Evolutionary conservation across 192 early-diverging fungal genomes (phyloP), one percentile per base, ranked within the genome.

Genomic region (Paraglomus brasilianum): DNA sequence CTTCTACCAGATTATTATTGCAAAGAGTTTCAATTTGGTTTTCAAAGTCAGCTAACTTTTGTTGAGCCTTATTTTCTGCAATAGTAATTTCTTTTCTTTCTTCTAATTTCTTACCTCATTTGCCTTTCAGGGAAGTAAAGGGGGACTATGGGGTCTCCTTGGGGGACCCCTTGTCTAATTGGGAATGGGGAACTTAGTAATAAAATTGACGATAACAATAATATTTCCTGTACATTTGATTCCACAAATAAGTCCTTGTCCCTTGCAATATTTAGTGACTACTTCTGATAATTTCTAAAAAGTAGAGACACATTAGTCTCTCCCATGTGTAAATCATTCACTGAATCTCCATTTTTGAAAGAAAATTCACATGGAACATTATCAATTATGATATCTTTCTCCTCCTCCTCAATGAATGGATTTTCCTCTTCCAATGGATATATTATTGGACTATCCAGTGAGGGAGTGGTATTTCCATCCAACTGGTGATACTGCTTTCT

Each of bases 401-500:
- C 39, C 30, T 30, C n/a, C n/a, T n/a, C 30, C 30, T 30, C 30
- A 30, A 30, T 30, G 30, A 30, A 30, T 30, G 30, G 30, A 30
- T 30, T 60, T 60, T 58, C 36, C 30, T 40, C 30, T 11, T 30
- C 24, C 8, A n/a, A 58, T 58, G 22, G 24, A 58, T 58, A 22
- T 58, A 8, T 58, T 38, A 30, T 58, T 58, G 56, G 56, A 58
- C 56, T 58, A 58, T 22, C 36, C 30, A 22, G 56, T 1, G 24
- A 58, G 0, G 36, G 56, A 58, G 56, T 58, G n/a, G 56, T 58
- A 58, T n/a, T 39, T 58, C 56, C 56, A 8, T 40, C 56, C 30
- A n/a, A 19, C 60, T 62, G n/a, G 43, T 62, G 60, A 62, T 62
- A 62, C 7, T 62, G 17, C 43, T 62, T 62, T 46, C 60, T 62